These are phyloP conservation scores for Mangifera indica DNA, from an alignment of 345 rosid species.

Conservation along the genomic window DNA sequence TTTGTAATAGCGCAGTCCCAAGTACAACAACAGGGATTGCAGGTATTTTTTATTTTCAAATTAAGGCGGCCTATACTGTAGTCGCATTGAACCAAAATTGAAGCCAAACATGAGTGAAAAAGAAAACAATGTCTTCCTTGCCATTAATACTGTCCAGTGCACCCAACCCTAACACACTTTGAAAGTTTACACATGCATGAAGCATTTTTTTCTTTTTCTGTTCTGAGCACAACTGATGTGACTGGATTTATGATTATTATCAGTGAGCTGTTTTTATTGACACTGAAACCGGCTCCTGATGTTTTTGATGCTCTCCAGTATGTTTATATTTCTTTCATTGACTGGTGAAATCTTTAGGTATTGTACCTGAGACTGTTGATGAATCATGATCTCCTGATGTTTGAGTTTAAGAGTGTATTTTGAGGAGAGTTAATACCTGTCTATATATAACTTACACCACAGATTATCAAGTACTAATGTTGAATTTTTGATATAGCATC, in stretches of 20 bases:
- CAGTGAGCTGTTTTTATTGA: not conserved
- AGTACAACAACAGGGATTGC: too few relatives aligned
- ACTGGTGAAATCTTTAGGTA: not conserved
- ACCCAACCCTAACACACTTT: not conserved
- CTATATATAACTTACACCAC: not conserved
- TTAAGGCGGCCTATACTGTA: too few relatives aligned
- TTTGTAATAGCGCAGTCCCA: too few relatives aligned
- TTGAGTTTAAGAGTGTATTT: not conserved
- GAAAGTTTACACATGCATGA: not conserved
- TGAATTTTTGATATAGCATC: not conserved
- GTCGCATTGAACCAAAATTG: too few relatives aligned
- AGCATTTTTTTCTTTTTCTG: not conserved
- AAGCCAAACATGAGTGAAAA: too few relatives aligned
- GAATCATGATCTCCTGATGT: not conserved
- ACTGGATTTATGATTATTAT: not conserved
- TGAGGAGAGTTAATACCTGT: conserved; percentile 1
- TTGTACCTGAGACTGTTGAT: not conserved
- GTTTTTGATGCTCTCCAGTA: not conserved
- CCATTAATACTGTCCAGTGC: too few relatives aligned
- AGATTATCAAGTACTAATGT: not conserved
- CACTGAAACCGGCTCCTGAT: not conserved
- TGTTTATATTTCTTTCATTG: not conserved
- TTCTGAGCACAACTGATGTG: not conserved
- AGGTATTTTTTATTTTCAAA: too few relatives aligned
- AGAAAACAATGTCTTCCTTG: too few relatives aligned